A percentile compares a stretch with the other conserved stretches of the same genome.
phyloP scores from a whole-genome alignment of 1,284 basidiomycete species.

The Cutaneotrichosporon daszewskae region DNA sequence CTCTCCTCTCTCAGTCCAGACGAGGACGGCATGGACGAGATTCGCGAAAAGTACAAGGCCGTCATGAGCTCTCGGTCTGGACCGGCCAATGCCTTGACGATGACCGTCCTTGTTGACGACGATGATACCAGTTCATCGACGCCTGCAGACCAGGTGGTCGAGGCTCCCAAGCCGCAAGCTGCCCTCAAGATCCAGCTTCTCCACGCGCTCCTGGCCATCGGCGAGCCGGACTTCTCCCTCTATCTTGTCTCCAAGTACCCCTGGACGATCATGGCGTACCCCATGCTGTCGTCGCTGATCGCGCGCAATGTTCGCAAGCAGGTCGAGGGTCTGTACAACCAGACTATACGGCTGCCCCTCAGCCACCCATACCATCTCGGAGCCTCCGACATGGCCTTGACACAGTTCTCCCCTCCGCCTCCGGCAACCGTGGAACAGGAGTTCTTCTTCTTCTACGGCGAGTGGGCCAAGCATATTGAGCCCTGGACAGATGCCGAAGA shows the following conservation, averaged over 20 bases:
- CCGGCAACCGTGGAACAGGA: constrained; percentile 63
- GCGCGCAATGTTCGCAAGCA: constrained; percentile 60
- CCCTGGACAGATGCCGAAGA: constrained; percentile 62
- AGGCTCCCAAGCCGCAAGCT: constrained; percentile 43
- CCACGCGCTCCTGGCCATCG: constrained; percentile 75
- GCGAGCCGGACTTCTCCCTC: constrained; percentile 70
- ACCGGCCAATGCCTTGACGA: constrained; percentile 75
- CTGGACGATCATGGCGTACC: constrained; percentile 75
- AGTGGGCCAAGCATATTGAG: constrained; percentile 70
- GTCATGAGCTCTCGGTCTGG: constrained; percentile 58
- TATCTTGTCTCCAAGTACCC: constrained; percentile 75
- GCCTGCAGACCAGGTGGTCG: constrained; percentile 45
- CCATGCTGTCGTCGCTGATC: constrained; percentile 77
- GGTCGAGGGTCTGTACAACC: too few relatives aligned
- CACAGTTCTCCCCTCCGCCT: constrained; percentile 59
- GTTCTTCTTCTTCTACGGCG: constrained; percentile 83
- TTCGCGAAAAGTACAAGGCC: constrained; percentile 62
- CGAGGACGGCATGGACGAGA: constrained; percentile 67
- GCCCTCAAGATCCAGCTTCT: constrained; percentile 81
- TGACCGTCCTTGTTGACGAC: constrained; percentile 81
- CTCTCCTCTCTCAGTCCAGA: constrained; percentile 61
- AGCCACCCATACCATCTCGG: too few relatives aligned
- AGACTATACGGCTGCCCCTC: too few relatives aligned
- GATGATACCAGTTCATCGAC: constrained; percentile 24
- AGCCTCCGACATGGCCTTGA: not conserved